A percentile compares a stretch with the other conserved stretches of the same genome.
Evolutionary conservation across 1,139 yeast genomes (phyloP).

Genomic region (Debaryomyces subglobosus): DNA sequence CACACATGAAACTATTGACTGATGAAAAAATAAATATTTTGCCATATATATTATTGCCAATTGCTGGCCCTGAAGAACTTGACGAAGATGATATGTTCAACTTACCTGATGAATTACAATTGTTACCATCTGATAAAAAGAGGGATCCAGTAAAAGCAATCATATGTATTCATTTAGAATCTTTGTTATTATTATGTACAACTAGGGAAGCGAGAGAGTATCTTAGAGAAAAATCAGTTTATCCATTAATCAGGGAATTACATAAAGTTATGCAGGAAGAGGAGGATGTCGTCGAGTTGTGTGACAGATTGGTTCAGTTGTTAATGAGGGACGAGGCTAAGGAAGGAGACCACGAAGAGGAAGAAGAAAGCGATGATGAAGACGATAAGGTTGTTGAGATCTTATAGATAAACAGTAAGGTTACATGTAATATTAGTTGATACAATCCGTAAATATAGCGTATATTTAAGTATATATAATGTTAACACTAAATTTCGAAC

Average conservation of each 20-base stretch:
- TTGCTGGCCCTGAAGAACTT: slow-evolving; percentile 81
- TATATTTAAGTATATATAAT: not conserved
- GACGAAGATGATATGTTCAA: slow-evolving; percentile 83
- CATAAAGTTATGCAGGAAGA: slow-evolving; percentile 72
- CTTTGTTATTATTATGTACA: slow-evolving; percentile 75
- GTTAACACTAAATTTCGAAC: not conserved
- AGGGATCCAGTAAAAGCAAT: slow-evolving; percentile 75
- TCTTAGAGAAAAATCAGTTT: slow-evolving; percentile 77
- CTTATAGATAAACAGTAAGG: slow-evolving; percentile 25
- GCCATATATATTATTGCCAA: slow-evolving; percentile 81
- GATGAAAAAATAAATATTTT: slow-evolving; percentile 72
- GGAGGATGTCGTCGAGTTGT: slow-evolving; percentile 67
- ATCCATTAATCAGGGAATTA: slow-evolving; percentile 81
- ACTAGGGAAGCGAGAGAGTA: slow-evolving; percentile 72
- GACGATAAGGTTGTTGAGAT: slow-evolving; percentile 57
- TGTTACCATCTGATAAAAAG: slow-evolving; percentile 72
- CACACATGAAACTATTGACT: slow-evolving; percentile 61
- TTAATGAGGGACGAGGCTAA: slow-evolving; percentile 87
- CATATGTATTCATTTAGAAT: slow-evolving; percentile 73
- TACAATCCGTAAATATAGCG: not conserved
- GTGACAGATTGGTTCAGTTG: slow-evolving; percentile 81
- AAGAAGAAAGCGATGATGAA: slow-evolving; percentile 33
- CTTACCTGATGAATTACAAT: slow-evolving; percentile 86
- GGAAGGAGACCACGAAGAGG: slow-evolving; percentile 33
- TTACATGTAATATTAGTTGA: not conserved